Evolutionary conservation across 2,329 filamentous ascomycete genomes (phyloP), one percentile per base, ranked within the genome.

Genomic region (Leptographium galeiforme): DNA sequence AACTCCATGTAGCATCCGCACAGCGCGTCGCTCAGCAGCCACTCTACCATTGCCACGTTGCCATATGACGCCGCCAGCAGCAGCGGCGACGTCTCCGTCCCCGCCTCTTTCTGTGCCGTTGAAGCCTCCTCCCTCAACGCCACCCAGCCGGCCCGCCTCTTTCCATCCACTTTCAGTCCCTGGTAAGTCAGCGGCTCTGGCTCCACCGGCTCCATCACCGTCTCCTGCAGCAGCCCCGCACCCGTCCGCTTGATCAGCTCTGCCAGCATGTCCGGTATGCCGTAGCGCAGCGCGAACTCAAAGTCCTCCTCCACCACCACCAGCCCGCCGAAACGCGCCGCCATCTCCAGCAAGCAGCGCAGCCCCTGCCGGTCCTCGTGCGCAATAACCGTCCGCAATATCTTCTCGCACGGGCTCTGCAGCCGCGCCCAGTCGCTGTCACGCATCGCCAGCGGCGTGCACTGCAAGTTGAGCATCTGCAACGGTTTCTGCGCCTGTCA

Each of bases 11-110:
- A 93, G 52, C 78, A 72, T 33, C 81, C 74, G 59, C 79, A 68
- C 0, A 88, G 86, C 1, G 79, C 76, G 56, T 87, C 84, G 54
- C 84, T 82, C 53, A 89, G 66, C 64, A 91, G 87, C 79, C 86
- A 94, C 62, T 93, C 82, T 0, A 88, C 78, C 18, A 76, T 75
- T 41, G 84, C 77, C n/a, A 91, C 63, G 19, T 72, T 84, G 4
- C 81, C 79, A 2, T 61, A 60, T 10, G 68, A 60, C 13, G 78
- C 81, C 46, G 82, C 81, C 56, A 75, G 68, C 1, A 87, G 72
- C 10, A 87, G 67, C 4, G 83, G 85, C 2, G 82, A 77, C 0
- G 69, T 71, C 38, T 70, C 68, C 50, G 68, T 63, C 11, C 72
- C 75, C 0, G 64, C 66, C 4, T 67, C 61, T 43, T 63, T 68